Evolutionary conservation across 2,329 filamentous ascomycete genomes (phyloP).

Genomic region (Fusarium subtropicale): DNA sequence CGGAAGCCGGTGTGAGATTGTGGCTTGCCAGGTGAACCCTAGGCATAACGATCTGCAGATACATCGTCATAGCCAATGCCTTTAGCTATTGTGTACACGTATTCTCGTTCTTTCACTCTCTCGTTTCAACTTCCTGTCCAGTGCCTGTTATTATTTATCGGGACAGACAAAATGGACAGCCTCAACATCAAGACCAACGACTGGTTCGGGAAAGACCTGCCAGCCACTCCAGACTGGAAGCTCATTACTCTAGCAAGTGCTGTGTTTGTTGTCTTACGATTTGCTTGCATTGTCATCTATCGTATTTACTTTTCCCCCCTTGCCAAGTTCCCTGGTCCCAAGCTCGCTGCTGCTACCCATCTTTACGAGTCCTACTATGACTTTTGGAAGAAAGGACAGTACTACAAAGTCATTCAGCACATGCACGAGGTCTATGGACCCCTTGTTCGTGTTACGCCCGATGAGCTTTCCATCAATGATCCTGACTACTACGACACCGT

Average conservation of each 20-base stretch:
- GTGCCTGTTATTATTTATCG: neutral
- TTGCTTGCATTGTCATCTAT: neutral
- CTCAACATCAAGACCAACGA: neutral
- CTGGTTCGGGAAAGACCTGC: neutral
- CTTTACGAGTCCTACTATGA: neutral
- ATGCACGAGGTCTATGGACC: neutral
- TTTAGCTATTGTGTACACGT: neutral
- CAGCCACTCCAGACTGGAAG: neutral
- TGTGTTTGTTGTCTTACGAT: neutral
- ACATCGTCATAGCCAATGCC: neutral
- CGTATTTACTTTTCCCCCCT: neutral
- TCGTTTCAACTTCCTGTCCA: neutral
- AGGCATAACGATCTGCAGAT: too few relatives aligned
- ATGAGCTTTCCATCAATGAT: neutral
- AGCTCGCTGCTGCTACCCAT: neutral
- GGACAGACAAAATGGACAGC: neutral
- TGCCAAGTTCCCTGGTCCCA: neutral
- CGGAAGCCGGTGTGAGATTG: too few relatives aligned
- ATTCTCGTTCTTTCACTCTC: neutral
- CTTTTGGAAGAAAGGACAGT: neutral
- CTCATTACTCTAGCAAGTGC: neutral
- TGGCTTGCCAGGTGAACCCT: too few relatives aligned
- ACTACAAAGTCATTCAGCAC: neutral
- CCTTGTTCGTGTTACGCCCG: neutral
- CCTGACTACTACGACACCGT: neutral